Evolutionary conservation across 2,329 filamentous ascomycete genomes (phyloP), one percentile per base, ranked within the genome.

Genomic region (Monosporascus sp.): DNA sequence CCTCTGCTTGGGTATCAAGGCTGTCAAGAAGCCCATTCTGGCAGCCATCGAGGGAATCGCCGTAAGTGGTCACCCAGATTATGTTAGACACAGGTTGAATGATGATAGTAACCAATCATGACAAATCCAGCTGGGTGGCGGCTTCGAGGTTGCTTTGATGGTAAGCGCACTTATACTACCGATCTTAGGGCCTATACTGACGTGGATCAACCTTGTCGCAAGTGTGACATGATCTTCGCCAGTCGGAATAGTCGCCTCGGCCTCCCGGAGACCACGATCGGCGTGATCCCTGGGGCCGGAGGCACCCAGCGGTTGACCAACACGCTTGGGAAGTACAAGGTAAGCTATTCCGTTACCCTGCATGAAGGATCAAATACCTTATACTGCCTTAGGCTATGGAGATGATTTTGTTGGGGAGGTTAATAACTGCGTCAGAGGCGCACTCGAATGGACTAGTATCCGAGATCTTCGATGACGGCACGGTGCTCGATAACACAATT

Each of bases 261-360:
- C 24, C 92, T 97, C 73, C 93, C 93, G 0, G 94, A 97, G 76
- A 90, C 97, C 74, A 96, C 93, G 75, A 80, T 97, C 7, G 93
- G 94, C 17, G 87, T 88, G 3, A 91, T 97, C 52, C 94, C 93
- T 1, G 93, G 94, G 3, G 93, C 89, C 0, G 93, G 93, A 20
- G 93, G 93, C 9, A 90, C 86, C 52, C 94, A 97, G 52, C 61
- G 70, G 20, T 59, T 73, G 20, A 64, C 68, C 3, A 63, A 62
- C 34, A 64, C 63, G 2, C 44, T 73, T 41, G 71, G 71, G 8
- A 72, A 73, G 59, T 61, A 67, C 49, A 69, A 62, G 60, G 66
- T 63, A 53, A 63, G 40, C 53, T 62, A 8, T 19, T 17, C 24
- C 11, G 7, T 31, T 7, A 14, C 43, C 43, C 43, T 31, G 26